Evolutionary conservation across 2,329 filamentous ascomycete genomes (phyloP).

Genomic region (Talaromyces sp.): DNA sequence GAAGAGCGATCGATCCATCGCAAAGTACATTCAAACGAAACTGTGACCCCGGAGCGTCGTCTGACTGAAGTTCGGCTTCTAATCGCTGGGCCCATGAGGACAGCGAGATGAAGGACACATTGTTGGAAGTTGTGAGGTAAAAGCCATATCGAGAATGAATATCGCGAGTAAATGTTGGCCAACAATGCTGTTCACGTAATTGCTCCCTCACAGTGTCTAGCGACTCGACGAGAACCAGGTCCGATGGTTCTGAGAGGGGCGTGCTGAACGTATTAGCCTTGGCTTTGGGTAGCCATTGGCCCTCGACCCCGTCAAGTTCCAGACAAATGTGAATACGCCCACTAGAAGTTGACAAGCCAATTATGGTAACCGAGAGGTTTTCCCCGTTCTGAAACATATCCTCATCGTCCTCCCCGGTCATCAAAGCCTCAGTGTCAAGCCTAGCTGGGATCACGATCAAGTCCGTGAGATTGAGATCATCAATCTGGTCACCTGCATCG

Average conservation of each 20-base stretch:
- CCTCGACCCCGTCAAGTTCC: conserved; percentile 58
- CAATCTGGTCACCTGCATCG: conserved; percentile 44
- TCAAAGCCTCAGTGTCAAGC: conserved; percentile 49
- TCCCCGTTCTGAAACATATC: conserved; percentile 37
- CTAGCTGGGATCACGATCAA: conserved; percentile 53
- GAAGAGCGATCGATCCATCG: conserved; percentile 44
- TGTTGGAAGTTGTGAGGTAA: conserved; percentile 52
- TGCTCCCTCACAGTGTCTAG: conserved; percentile 34
- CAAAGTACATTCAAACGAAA: conserved; percentile 55
- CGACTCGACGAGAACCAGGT: conserved; percentile 41
- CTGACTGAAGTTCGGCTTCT: conserved; percentile 51
- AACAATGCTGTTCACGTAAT: conserved; percentile 26
- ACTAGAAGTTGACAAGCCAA: conserved; percentile 54
- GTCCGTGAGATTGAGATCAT: conserved; percentile 56
- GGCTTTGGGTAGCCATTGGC: conserved; percentile 55
- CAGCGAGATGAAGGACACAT: conserved; percentile 52
- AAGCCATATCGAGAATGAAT: conserved; percentile 53
- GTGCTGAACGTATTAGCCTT: conserved; percentile 36
- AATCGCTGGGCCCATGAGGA: conserved; percentile 53
- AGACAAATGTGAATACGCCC: conserved; percentile 56
- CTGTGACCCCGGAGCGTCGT: conserved; percentile 47
- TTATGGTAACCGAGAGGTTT: conserved; percentile 51
- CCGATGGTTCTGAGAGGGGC: conserved; percentile 36
- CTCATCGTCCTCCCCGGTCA: conserved; percentile 48
- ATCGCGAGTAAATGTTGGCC: conserved; percentile 54